Conservation (phyloP, 2,329 filamentous ascomycete genomes). For the Oidium heveae region DNA sequence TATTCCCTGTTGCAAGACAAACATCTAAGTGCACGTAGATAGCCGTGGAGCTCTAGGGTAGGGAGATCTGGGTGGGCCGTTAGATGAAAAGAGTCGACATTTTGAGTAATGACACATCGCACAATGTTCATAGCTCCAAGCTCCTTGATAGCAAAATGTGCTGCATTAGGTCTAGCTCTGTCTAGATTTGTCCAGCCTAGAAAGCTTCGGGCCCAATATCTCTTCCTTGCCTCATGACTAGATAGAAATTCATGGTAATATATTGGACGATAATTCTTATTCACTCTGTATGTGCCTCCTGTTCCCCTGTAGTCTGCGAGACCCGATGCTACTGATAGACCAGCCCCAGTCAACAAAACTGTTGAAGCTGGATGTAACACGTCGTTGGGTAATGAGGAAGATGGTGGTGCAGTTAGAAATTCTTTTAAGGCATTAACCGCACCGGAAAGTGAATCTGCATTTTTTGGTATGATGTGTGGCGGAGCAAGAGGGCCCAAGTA, state of each 20-base stretch:
- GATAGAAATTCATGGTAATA: slow-evolving; percentile 76
- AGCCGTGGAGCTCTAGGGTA: slow-evolving; percentile 77
- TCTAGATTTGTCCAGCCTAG: slow-evolving; percentile 70
- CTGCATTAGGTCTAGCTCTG: slow-evolving; percentile 53
- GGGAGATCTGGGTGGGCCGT: slow-evolving; percentile 46
- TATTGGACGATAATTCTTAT: slow-evolving; percentile 72
- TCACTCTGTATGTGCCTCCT: slow-evolving; percentile 79
- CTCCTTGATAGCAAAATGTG: slow-evolving; percentile 52
- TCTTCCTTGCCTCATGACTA: slow-evolving; percentile 61
- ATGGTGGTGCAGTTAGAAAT: slow-evolving; percentile 43
- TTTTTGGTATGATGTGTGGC: slow-evolving; percentile 47
- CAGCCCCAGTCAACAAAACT: slow-evolving; percentile 54
- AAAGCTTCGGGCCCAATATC: slow-evolving; percentile 92
- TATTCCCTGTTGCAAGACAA: slow-evolving; percentile 51
- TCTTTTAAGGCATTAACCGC: slow-evolving; percentile 52
- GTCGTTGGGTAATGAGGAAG: slow-evolving; percentile 19
- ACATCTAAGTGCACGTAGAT: slow-evolving; percentile 60
- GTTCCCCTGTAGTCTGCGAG: slow-evolving; percentile 77
- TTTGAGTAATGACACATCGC: slow-evolving; percentile 67
- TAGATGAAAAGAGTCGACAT: slow-evolving; percentile 85
- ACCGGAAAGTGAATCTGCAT: slow-evolving; percentile 41
- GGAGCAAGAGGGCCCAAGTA: slow-evolving; percentile 58
- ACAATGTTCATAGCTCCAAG: slow-evolving; percentile 50
- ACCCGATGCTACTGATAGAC: slow-evolving; percentile 79
- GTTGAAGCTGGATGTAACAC: slow-evolving; percentile 21